Base-by-base conservation (phyloP, 2,329 filamentous ascomycete species). In the Penicillium crustosum region DNA sequence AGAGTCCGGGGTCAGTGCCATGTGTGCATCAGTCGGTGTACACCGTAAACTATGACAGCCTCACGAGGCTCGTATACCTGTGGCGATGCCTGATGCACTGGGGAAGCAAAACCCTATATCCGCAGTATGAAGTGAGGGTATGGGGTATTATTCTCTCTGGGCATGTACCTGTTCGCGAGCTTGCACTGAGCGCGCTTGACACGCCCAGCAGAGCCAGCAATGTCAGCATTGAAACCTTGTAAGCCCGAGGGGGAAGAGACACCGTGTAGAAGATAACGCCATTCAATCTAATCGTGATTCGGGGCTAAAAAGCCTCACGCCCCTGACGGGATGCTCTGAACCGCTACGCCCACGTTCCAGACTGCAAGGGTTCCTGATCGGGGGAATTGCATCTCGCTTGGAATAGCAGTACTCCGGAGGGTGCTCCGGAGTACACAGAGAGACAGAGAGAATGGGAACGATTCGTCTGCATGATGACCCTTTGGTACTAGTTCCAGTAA, bases 11-110 rank as follows among this genome's bases (percentile, higher is more conserved):
- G 44, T 57, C 57, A 55, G 58, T 55, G 61, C 63, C 61, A 66
- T 66, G 61, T 65, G 65, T 47, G 57, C 61, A 61, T 55, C 41
- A 59, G 60, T 61, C 60, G 62, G 63, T 67, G 65, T 66, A 65
- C 29, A 25, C 25, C 15, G 31, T 36, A n/a, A 36, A 39, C 6
- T 21, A 33, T 33, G 35, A 50, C 27, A 27, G 36, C 33, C 55
- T 49, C 49, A 50, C 57, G 54, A 31, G 51, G 42, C 38, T 29
- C 55, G 49, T 53, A 48, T 53, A 48, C 9, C 35, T 53, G 55
- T 21, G 23, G 23, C 60, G 47, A 33, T 33, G 38, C 45, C 43
- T 49, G 53, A 63, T 60, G 21, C 47, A 33, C 6, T 23, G 19
- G 29, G 43, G 31, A 38, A 35, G 23, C 31, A 19, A 53, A 10